These are phyloP conservation scores for Pichia pseudocactophila DNA, from an alignment of 805 yeast genomes.

Conservation along the genomic window DNA sequence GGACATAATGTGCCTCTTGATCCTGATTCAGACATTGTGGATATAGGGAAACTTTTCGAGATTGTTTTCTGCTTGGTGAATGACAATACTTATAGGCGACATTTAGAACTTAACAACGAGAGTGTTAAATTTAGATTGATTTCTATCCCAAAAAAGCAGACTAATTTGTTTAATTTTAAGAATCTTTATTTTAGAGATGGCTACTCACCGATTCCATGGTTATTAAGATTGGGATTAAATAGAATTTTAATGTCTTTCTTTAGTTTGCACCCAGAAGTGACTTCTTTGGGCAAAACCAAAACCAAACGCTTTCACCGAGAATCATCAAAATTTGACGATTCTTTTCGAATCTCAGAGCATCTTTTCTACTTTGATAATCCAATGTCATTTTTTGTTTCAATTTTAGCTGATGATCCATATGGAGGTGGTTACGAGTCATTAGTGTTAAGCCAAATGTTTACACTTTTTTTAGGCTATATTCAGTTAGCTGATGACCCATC, in stretches of 20 bases:
- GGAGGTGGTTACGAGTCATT: conserved; percentile 5
- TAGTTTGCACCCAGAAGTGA: conserved; percentile 13
- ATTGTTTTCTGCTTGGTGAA: conserved; percentile 14
- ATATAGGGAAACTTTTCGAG: too few species aligned
- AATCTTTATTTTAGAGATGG: conserved; percentile 7
- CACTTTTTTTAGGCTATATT: conserved; percentile 18
- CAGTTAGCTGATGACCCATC: conserved; percentile 2
- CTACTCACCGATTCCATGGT: conserved; percentile 30
- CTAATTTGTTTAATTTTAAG: conserved; percentile 20
- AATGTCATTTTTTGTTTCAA: conserved; percentile 20
- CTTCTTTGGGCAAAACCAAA: too few species aligned
- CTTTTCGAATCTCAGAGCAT: conserved; percentile 12
- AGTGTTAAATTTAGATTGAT: conserved; percentile 13
- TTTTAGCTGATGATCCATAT: conserved; percentile 10
- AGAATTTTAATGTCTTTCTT: conserved; percentile 28
- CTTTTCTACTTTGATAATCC: conserved; percentile 2
- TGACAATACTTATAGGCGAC: conserved; percentile 9
- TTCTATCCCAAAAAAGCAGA: conserved; percentile 2
- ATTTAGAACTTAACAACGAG: conserved; percentile 6
- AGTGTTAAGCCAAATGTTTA: conserved; percentile 20
- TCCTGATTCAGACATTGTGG: too few species aligned
- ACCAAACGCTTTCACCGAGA: neutral
- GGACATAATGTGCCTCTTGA: too few species aligned
- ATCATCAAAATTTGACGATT: conserved; percentile 10
- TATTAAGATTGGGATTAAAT: conserved; percentile 29